Evolutionary conservation across 140 eudicot genomes (phyloP).

Genomic region (Senecio squalidus): DNA sequence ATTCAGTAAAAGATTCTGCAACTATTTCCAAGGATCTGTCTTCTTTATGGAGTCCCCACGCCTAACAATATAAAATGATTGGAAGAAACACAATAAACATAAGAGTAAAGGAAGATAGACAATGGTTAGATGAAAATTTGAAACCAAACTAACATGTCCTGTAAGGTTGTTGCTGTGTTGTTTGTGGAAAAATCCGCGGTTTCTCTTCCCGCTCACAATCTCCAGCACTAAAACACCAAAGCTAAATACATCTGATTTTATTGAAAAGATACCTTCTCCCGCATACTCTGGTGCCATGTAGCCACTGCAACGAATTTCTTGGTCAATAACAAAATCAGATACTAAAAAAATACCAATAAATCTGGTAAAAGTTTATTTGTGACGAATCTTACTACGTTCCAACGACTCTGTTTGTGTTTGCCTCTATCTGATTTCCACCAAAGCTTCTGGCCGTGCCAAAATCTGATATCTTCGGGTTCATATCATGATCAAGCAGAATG

Average conservation of each 20-base stretch:
- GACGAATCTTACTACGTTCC: constrained; percentile 43
- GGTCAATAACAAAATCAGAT: not conserved
- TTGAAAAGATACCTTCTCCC: constrained; percentile 27
- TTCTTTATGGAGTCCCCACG: constrained; percentile 36
- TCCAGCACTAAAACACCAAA: constrained; percentile 41
- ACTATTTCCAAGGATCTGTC: constrained; percentile 27
- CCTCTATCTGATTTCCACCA: constrained; percentile 36
- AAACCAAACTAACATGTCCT: constrained; percentile 29
- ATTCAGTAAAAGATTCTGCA: constrained; percentile 11
- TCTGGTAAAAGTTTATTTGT: no score
- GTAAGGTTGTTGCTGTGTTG: constrained; percentile 34
- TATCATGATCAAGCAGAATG: constrained; percentile 28
- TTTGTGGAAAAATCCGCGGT: constrained; percentile 26
- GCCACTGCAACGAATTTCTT: constrained; percentile 12
- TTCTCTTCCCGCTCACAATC: constrained; percentile 34
- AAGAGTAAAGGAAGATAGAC: not conserved
- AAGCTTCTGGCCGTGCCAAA: constrained; percentile 33
- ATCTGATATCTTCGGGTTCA: constrained; percentile 30
- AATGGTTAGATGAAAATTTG: no score
- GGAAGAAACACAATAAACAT: not conserved
- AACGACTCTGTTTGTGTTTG: constrained; percentile 41
- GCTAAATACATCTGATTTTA: constrained; percentile 42
- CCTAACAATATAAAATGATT: constrained; percentile 8
- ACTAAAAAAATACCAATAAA: no score
- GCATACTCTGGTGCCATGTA: constrained; percentile 53